A percentile compares a stretch with the other conserved stretches of the same genome.
Conservation (phyloP, 2,329 filamentous ascomycete species). For the Pseudogymnoascus sp. region DNA sequence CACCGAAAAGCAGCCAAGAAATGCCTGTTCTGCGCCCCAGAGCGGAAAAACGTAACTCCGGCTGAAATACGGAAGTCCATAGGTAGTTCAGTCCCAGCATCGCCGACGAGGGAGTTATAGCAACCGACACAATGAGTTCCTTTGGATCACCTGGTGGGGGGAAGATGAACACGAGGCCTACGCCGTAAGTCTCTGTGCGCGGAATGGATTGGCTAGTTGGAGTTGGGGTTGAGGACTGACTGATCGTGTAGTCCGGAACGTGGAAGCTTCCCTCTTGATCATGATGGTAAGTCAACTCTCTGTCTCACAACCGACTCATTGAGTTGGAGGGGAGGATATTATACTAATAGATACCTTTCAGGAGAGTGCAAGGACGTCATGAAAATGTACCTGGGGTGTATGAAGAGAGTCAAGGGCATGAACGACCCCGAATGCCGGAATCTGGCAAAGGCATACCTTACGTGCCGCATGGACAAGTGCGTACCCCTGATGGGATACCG, state of each 20-base stretch:
- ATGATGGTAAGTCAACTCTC: conserved; percentile 54
- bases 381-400: conserved; percentile 74
- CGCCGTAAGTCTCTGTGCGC: conserved; percentile 47
- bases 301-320: conserved; percentile 9
- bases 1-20: neutral
- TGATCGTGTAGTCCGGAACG: conserved; percentile 61
- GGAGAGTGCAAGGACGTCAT: conserved; percentile 92
- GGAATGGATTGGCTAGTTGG: neutral
- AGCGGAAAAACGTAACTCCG: neutral
- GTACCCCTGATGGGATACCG: conserved; percentile 26
- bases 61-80: conserved; percentile 1
- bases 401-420: conserved; percentile 73
- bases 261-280: conserved; percentile 93
- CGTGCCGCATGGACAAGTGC: conserved; percentile 91
- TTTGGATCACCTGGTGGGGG: conserved; percentile 66
- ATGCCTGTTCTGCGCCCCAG: neutral
- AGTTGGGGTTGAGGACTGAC: neutral
- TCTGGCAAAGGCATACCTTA: conserved; percentile 80
- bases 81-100: neutral
- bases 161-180: conserved; percentile 56
- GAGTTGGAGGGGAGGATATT: conserved; percentile 10
- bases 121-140: conserved; percentile 41
- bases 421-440: conserved; percentile 81
- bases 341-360: conserved; percentile 29
- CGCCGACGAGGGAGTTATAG: neutral